Base-by-base conservation (phyloP, 2,329 filamentous ascomycete genomes). In the Penicillium sp. region DNA sequence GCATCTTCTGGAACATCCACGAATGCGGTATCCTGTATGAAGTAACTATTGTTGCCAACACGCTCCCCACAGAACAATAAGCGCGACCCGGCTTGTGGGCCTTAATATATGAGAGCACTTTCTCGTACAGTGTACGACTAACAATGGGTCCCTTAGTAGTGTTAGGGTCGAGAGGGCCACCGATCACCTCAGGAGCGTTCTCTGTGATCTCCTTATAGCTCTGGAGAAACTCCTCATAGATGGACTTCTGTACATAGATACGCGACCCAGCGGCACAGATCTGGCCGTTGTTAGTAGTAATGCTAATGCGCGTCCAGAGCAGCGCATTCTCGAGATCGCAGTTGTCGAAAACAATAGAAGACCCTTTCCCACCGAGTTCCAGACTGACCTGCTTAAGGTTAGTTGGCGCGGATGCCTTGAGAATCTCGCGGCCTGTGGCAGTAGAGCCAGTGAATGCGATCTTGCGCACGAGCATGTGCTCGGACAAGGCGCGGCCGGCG, bases 1-100 rank as follows among this genome's bases (percentile, higher is more conserved):
- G 63, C 85, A 11, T 79, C 73, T n/a, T 78, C 73, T 2, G 76
- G 79, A 3, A 84, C 78, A 37, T 81, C 79, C 1, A 80, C 78
- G 61, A 88, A 80, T 39, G 86, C 76, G 0, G 85, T 87, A 1
- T 85, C 84, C 67, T 84, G 81, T 68, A 88, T 86, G 74, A 88
- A 89, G 71, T 86, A 88, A 3, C 87, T 86, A 0, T 78, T 65
- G 0, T 69, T 49, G 0, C 66, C 67, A 2, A 69, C 59, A 17
- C 47, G 58, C n/a, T 63, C 56, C 0, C 69, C 69, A 4, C 69
- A 69, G 39, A 69, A 67, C 17, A 71, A 41, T 34, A 71, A 45
- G 31, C 50, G 53, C 4, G 67, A 65, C 0, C 67, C 68, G 3
- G 53, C 62, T 35, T 67, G 39, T 49, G 67, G 64, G 6, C 67